These are phyloP conservation scores for Oropetium thomaeum DNA, from an alignment of 176 grass and related monocot species.

Conservation along the genomic window DNA sequence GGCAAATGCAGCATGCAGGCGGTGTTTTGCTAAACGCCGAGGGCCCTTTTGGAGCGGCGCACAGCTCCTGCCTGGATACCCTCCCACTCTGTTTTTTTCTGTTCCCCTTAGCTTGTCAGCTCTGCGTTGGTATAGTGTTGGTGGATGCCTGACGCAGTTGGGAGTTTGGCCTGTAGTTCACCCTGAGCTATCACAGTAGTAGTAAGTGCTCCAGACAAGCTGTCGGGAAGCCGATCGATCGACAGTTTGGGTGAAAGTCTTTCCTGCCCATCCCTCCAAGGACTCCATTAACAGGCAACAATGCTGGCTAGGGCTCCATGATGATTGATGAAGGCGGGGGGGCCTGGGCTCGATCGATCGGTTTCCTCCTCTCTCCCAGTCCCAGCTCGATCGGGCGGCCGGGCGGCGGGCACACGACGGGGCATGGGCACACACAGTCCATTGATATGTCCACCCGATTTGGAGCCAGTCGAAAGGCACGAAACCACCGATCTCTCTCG, in stretches of 20 bases:
- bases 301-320: not conserved
- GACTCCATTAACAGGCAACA: not conserved
- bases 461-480: conserved; percentile 23
- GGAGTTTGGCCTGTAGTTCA: not conserved
- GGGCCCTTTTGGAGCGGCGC: not conserved
- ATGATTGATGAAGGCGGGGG: not conserved
- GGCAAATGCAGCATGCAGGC: not conserved
- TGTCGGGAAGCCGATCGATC: not conserved
- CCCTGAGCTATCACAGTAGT: not conserved
- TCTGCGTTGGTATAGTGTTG: not conserved
- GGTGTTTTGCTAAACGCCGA: not conserved
- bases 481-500: not conserved
- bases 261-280: not conserved
- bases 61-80: not conserved
- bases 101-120: too few relatives aligned
- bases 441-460: conserved; percentile 34
- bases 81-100: too few relatives aligned
- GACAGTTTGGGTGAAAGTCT: not conserved
- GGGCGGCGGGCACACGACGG: not conserved
- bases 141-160: not conserved
- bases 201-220: not conserved
- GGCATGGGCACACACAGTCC: conserved; percentile 19
- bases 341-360: not conserved
- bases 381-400: too few relatives aligned
- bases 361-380: too few relatives aligned